Evolutionary conservation across 192 early-diverging fungal species (phyloP), one percentile per base, ranked within the genome.

Genomic region (Oehlia diaphana): DNA sequence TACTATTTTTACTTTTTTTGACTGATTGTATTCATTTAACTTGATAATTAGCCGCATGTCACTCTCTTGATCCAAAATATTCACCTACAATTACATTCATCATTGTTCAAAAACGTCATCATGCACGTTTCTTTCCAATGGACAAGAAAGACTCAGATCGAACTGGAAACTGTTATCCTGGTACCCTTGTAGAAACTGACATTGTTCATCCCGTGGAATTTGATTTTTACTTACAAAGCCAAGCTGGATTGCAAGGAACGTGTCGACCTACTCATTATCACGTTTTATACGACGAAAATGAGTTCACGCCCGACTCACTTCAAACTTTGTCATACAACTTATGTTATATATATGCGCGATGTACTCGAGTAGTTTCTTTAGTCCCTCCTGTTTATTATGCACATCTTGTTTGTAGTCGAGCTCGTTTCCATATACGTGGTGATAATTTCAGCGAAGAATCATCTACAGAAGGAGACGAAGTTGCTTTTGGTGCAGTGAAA

Each of bases 211-310:
- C 96, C 1, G 85, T 85, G 37, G 91, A 95, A 66, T 94, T 92
- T 81, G 95, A 98, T 77, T 98, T 98, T 78, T 95, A 93, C 73
- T 84, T 99, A 21, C 95, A 94, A 81, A 92, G 95, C 2, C 98
- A 99, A 78, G 91, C 94, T 4, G 96, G 95, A 37, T 87, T 97
- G 37, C 96, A 98, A 82, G 96, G 98, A 62, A 97, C 96, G 0
- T 95, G 93, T n/a, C 93, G 96, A 26, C 96, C 96, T 0, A 94
- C 94, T 0, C 95, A 96, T 83, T 99, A 99, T 89, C 92, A 93
- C 64, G 95, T 97, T 6, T 84, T 99, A 19, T 88, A 92, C 71
- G 95, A 99, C 78, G 95, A 98, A 28, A 65, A 76, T 64, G 1
- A 39, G 12, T 64, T 76, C 44, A 89, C 90, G 1, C 78, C 74